phyloP scores from a whole-genome alignment of 192 early-diverging fungal species.

The Mortierella claussenii region DNA sequence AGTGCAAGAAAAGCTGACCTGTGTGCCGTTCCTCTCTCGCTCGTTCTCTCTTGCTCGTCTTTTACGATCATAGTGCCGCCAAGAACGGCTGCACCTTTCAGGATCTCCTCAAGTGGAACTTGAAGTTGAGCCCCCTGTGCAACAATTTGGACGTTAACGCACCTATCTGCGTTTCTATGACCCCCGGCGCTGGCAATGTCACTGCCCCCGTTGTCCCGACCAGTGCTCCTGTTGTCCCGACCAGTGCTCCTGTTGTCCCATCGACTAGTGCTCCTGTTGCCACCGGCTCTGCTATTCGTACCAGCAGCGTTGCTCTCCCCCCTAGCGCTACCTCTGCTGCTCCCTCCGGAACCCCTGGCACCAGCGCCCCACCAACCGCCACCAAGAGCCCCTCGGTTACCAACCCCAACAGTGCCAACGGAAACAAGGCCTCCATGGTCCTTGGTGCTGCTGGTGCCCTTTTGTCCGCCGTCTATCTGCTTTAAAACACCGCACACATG shows the following conservation, averaged over 20 bases:
- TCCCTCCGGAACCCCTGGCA: background rate
- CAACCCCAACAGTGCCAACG: constrained; percentile 6
- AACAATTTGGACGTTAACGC: constrained; percentile 22
- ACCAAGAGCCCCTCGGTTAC: background rate
- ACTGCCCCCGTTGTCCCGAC: background rate
- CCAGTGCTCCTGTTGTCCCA: background rate
- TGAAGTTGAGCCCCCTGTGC: constrained; percentile 19
- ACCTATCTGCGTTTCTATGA: constrained; percentile 39
- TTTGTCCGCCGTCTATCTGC: constrained; percentile 41
- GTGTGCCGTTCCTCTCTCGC: too few relatives aligned
- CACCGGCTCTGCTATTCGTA: background rate
- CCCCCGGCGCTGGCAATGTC: background rate
- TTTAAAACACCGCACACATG: constrained; percentile 16
- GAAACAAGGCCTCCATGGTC: constrained; percentile 26
- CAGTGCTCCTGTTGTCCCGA: background rate
- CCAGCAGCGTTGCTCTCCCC: background rate
- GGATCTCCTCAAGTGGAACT: constrained; percentile 34
- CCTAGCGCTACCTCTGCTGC: background rate
- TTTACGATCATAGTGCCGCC: too few relatives aligned
- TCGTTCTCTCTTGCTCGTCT: too few relatives aligned
- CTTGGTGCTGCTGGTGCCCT: constrained; percentile 30
- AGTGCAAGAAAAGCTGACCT: too few relatives aligned
- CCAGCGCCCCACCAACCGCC: background rate
- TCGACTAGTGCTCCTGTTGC: background rate
- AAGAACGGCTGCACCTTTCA: constrained; percentile 31